These are phyloP conservation scores for Lepidium sativum DNA, from an alignment of 345 rosid genomes.

Conservation along the genomic window DNA sequence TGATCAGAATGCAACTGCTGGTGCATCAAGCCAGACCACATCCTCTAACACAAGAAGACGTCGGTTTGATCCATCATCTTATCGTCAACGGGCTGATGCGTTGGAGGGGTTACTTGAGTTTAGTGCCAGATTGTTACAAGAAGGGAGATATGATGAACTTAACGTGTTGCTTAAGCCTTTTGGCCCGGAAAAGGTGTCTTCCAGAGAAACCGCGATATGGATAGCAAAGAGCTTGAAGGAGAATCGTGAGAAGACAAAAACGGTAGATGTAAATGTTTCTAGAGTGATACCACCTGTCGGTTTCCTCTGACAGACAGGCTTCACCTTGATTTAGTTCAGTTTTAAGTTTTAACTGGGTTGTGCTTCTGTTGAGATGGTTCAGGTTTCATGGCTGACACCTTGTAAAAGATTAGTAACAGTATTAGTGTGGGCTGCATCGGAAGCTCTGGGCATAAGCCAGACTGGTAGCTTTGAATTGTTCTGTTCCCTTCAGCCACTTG, in stretches of 20 bases:
- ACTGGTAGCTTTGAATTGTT: not conserved
- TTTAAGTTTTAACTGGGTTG: not conserved
- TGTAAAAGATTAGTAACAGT: not conserved
- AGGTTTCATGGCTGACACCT: constrained; percentile 3
- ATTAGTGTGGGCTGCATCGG: not conserved
- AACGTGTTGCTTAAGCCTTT: constrained; percentile 79
- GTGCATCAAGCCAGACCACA: constrained; percentile 53
- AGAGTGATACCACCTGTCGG: not conserved
- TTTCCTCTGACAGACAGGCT: not conserved
- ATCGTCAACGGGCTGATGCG: constrained; percentile 81
- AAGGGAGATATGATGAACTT: constrained; percentile 80
- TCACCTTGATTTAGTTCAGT: not conserved
- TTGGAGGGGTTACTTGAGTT: constrained; percentile 89
- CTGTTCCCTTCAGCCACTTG: not conserved
- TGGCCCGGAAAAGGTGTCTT: constrained; percentile 85
- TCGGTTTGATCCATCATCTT: constrained; percentile 66
- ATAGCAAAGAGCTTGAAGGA: constrained; percentile 85
- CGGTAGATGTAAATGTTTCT: not conserved
- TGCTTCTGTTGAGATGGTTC: not conserved
- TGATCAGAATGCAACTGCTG: constrained; percentile 70
- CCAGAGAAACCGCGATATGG: constrained; percentile 94
- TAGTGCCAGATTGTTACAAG: constrained; percentile 70
- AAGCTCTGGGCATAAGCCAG: not conserved
- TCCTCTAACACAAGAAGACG: constrained; percentile 47
- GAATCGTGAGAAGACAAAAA: constrained; percentile 17